These are phyloP conservation scores for Neltuma alba DNA, from an alignment of 306 rosid genomes.

Conservation along the genomic window DNA sequence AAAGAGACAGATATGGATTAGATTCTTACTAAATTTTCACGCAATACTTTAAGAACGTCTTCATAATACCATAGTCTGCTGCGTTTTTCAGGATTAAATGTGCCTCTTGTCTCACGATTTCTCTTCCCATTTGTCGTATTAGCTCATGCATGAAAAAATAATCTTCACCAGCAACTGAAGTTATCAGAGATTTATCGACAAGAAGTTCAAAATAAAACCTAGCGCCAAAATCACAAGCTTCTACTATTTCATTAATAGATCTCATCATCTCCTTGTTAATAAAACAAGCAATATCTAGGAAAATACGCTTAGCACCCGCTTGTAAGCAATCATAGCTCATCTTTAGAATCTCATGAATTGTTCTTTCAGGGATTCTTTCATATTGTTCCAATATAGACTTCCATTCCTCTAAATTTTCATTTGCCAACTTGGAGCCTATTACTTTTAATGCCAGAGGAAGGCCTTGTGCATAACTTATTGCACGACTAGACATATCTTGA, in stretches of 20 bases:
- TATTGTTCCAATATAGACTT: background rate
- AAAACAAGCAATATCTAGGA: slow-evolving; percentile 28
- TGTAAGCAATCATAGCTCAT: background rate
- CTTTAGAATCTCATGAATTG: background rate
- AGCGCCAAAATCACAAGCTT: background rate
- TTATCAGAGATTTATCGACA: background rate
- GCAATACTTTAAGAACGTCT: background rate
- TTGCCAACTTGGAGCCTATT: background rate
- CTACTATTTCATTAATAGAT: slow-evolving; percentile 18
- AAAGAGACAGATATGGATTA: background rate
- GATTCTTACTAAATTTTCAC: background rate
- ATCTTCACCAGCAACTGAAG: background rate
- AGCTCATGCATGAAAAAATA: background rate
- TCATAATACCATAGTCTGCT: background rate
- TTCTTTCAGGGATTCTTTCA: background rate
- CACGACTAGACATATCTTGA: background rate
- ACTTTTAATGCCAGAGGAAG: background rate
- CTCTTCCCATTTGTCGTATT: background rate
- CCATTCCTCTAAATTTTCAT: background rate
- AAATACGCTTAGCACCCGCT: background rate
- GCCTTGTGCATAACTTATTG: background rate
- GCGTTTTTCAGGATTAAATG: background rate
- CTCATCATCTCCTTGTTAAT: slow-evolving; percentile 1
- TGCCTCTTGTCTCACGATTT: background rate
- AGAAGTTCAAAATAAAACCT: background rate